These are phyloP conservation scores for Cymodocea nodosa DNA, from an alignment of 116 monocot species.

Conservation along the genomic window DNA sequence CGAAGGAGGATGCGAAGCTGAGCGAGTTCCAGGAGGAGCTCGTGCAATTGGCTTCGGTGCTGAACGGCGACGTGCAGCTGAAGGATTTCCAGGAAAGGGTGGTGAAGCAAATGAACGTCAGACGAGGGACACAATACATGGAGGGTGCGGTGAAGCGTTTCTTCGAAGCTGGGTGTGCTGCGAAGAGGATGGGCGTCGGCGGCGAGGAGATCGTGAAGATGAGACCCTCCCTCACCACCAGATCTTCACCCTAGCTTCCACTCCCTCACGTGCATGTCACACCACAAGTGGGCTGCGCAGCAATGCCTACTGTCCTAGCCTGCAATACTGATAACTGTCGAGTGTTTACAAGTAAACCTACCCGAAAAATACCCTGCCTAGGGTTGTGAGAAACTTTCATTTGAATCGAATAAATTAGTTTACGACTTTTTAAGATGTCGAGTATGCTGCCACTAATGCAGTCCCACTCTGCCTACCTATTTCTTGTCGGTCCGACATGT, in stretches of 20 bases:
- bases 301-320: too few relatives aligned
- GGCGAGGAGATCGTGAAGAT: constrained; percentile 73
- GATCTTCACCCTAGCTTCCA: neutral
- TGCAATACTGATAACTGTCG: too few relatives aligned
- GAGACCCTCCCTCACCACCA: constrained; percentile 70
- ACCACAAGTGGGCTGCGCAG: too few relatives aligned
- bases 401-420: too few relatives aligned
- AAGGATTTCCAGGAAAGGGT: constrained; percentile 36
- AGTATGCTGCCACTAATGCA: too few relatives aligned
- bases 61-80: constrained; percentile 49
- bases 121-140: constrained; percentile 49
- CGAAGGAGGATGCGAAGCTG: constrained; percentile 57
- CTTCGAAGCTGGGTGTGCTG: constrained; percentile 56
- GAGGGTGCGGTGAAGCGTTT: constrained; percentile 44
- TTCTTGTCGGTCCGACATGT: too few relatives aligned
- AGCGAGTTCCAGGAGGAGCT: constrained; percentile 89
- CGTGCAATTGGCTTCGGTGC: constrained; percentile 54
- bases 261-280: neutral
- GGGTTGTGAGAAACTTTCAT: too few relatives aligned
- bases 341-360: too few relatives aligned
- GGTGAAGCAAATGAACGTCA: constrained; percentile 48
- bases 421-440: too few relatives aligned
- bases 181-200: constrained; percentile 60
- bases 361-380: too few relatives aligned
- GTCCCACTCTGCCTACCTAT: too few relatives aligned